Evolutionary conservation across 2,329 filamentous ascomycete species (phyloP), one percentile per base, ranked within the genome.

Genomic region (Anthostomella pinea): DNA sequence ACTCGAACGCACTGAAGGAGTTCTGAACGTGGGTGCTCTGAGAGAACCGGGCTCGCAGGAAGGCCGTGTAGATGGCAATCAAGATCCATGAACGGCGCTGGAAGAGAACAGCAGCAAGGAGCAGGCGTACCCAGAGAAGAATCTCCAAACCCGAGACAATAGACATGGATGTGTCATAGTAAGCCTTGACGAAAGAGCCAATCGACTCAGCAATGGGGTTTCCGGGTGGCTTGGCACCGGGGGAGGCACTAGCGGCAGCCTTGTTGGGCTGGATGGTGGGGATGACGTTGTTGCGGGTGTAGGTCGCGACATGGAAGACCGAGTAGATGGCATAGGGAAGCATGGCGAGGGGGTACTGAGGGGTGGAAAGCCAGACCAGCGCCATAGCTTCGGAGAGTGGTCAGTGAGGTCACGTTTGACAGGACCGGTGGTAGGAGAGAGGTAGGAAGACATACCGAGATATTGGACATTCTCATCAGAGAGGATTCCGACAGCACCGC

Each of bases 391-490:
- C 19, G 27, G 38, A 27, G 25, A 27, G 13, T 10, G n/a, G 26
- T 4, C 5, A 15, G n/a, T 16, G 11, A 16, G 27, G 6, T 34
- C 26, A 19, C 11, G 19, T 17, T 22, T 24, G 17, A 39, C 20
- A 45, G 35, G 19, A 28, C 22, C 35, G 31, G 39, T 33, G 38
- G 34, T 52, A 43, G 15, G 19, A 32, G 14, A 13, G 21, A 28
- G 19, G 7, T 20, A 29, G 42, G 41, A 22, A 15, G 14, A 69
- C 88, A 62, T 77, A 97, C 93, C 73, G 44, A 98, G 77, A 63
- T 98, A 98, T 68, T 97, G 93, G 34, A 98, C 87, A 66, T 98
- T 98, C 76, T 98, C 93, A 63, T 98, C 93, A 9, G 80, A 73
- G 38, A 84, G 72, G 49, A 95, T 70, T 44, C 81, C 77, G 41